Conservation (phyloP, 2,329 filamentous ascomycete genomes). For the Sclerotinia nivalis region DNA sequence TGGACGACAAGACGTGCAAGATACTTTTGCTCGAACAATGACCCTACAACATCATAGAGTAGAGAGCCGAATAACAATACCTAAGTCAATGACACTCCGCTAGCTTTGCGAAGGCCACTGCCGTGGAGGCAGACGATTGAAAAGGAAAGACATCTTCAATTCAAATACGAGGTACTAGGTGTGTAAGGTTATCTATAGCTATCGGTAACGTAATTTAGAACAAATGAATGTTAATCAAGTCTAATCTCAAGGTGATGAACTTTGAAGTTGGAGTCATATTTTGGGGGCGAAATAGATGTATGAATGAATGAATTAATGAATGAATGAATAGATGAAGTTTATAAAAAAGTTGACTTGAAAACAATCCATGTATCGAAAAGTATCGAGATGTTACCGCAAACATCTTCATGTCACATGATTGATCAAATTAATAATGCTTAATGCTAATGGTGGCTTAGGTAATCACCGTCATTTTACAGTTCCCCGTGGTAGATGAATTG, state of each 20-base stretch:
- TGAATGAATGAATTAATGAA: too few relatives aligned
- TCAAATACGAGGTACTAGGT: background rate
- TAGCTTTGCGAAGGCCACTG: background rate
- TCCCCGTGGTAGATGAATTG: background rate
- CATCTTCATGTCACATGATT: constrained; percentile 5
- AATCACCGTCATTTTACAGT: constrained; percentile 17
- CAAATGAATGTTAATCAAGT: too few relatives aligned
- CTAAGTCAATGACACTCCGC: background rate
- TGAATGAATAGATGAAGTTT: background rate
- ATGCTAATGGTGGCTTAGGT: background rate
- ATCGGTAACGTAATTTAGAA: too few relatives aligned
- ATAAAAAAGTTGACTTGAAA: background rate
- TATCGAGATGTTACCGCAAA: background rate
- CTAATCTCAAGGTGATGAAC: too few relatives aligned
- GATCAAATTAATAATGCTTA: background rate
- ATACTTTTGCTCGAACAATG: too few relatives aligned
- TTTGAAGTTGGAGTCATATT: too few relatives aligned
- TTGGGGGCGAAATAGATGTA: too few relatives aligned
- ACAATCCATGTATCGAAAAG: background rate
- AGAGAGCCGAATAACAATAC: background rate
- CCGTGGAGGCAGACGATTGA: background rate
- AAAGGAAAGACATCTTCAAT: background rate
- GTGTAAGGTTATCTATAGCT: too few relatives aligned
- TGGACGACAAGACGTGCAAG: too few relatives aligned
- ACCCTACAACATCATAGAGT: too few relatives aligned